These are phyloP conservation scores for Eutreptiella sp. DNA, from an alignment of 208 protist species.

Conservation along the genomic window DNA sequence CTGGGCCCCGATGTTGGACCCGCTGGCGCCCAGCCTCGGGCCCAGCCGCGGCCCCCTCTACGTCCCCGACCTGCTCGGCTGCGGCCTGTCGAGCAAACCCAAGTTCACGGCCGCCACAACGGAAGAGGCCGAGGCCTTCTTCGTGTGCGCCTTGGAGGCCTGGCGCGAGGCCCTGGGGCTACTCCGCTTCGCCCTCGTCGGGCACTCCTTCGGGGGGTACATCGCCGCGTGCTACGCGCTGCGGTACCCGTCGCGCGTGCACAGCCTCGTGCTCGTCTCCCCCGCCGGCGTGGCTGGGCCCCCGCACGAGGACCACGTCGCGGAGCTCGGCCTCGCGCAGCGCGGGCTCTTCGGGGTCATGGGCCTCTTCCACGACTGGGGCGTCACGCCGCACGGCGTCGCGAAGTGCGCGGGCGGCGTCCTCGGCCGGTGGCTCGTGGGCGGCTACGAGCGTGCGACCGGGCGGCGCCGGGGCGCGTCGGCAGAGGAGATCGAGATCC, in stretches of 20 bases:
- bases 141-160: neutral
- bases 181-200: neutral
- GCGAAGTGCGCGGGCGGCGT: too few relatives aligned
- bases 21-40: too few relatives aligned
- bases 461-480: too few relatives aligned
- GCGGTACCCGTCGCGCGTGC: constrained; percentile 2
- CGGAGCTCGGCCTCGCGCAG: too few relatives aligned
- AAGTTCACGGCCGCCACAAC: neutral
- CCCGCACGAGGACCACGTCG: neutral
- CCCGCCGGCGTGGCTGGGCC: neutral
- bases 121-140: neutral
- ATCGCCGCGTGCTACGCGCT: constrained; percentile 7
- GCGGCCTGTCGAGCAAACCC: neutral
- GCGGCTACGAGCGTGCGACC: too few relatives aligned
- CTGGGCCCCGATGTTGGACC: too few relatives aligned
- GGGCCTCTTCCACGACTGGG: too few relatives aligned
- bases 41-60: too few relatives aligned
- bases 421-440: too few relatives aligned
- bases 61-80: constrained; percentile 13
- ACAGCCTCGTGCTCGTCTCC: neutral
- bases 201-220: constrained; percentile 10
- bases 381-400: too few relatives aligned
- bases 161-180: neutral
- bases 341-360: too few relatives aligned
- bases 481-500: too few relatives aligned